These are phyloP conservation scores for Batrachochytrium dendrobatidis DNA, from an alignment of 371 early-diverging fungal species.

Conservation along the genomic window DNA sequence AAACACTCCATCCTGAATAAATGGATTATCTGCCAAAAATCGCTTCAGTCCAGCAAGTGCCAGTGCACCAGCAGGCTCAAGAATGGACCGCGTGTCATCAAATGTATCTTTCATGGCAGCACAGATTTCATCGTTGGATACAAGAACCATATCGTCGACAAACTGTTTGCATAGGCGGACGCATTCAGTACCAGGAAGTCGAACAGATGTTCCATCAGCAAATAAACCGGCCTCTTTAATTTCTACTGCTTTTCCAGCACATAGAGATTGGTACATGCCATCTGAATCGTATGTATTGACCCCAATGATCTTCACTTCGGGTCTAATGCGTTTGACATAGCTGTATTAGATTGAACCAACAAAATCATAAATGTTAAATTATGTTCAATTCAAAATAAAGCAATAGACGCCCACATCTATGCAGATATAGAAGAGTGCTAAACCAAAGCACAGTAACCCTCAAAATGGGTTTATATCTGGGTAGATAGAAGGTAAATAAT, in stretches of 20 bases:
- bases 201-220: constrained; percentile 91
- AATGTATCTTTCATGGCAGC: constrained; percentile 56
- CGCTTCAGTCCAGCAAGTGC: constrained; percentile 80
- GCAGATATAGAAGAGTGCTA: no score
- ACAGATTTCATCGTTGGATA: constrained; percentile 88
- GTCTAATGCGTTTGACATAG: constrained; percentile 83
- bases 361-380: no score
- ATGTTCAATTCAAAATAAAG: no score
- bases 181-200: constrained; percentile 75
- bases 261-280: constrained; percentile 74
- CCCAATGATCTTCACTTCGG: constrained; percentile 67
- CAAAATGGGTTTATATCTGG: no score
- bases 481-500: no score
- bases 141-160: constrained; percentile 68
- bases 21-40: constrained; percentile 39
- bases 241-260: constrained; percentile 45
- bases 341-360: no score
- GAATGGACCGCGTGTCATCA: constrained; percentile 76
- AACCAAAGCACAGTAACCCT: no score
- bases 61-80: constrained; percentile 91
- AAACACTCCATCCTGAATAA: constrained; percentile 37
- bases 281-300: constrained; percentile 82
- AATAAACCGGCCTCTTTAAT: constrained; percentile 83
- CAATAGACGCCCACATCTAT: no score
- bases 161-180: constrained; percentile 55